phyloP scores from a whole-genome alignment of 2,329 filamentous ascomycete species.

The Cladosporium sp. region DNA sequence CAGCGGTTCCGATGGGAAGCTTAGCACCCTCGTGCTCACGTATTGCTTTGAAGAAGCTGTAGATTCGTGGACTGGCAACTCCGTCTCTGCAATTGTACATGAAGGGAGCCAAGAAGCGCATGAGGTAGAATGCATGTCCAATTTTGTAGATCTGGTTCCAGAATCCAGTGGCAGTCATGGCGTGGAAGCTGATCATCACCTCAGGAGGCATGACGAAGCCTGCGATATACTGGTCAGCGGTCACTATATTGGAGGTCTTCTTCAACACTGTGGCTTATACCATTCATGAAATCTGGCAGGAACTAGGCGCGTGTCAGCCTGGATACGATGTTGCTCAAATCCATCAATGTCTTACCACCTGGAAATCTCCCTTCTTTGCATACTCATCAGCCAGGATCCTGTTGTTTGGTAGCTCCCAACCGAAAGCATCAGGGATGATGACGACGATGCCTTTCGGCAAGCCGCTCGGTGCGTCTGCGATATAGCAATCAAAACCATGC shows the following conservation, averaged over 20 bases:
- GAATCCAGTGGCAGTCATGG: constrained; percentile 34
- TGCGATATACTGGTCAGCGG: constrained; percentile 7
- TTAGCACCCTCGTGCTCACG: constrained; percentile 33
- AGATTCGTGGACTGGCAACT: constrained; percentile 34
- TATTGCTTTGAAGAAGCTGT: constrained; percentile 34
- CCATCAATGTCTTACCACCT: constrained; percentile 18
- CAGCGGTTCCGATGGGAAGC: constrained; percentile 39
- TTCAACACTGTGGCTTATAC: constrained; percentile 23
- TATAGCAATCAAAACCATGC: constrained; percentile 42
- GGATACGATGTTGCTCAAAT: neutral
- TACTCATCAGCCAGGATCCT: constrained; percentile 42
- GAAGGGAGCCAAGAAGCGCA: constrained; percentile 34
- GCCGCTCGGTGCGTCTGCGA: constrained; percentile 38
- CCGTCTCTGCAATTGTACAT: constrained; percentile 28
- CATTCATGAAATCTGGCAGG: constrained; percentile 43
- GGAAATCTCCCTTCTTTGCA: constrained; percentile 36
- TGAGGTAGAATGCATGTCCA: constrained; percentile 31
- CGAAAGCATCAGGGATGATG: constrained; percentile 45
- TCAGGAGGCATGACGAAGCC: constrained; percentile 33
- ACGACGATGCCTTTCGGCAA: constrained; percentile 40
- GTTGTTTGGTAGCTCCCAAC: constrained; percentile 41
- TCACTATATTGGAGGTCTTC: neutral
- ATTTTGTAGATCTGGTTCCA: constrained; percentile 38
- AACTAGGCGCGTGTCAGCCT: constrained; percentile 25
- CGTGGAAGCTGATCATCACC: constrained; percentile 36